A percentile compares a stretch with the other conserved stretches of the same genome.
These are phyloP conservation scores for Pichia nakasei DNA, from an alignment of 805 yeast species.

Conservation along the genomic window DNA sequence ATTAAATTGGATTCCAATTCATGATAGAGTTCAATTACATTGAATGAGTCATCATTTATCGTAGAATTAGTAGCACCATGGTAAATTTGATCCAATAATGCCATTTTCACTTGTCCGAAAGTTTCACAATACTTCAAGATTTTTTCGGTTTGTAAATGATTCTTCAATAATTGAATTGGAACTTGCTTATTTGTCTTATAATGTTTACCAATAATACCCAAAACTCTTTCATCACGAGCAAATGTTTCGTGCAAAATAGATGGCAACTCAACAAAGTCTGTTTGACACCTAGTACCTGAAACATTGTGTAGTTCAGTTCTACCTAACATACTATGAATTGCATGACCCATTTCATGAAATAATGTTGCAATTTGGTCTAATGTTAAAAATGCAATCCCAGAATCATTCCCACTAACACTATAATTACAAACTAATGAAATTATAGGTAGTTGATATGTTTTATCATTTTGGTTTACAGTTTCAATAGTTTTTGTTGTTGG, in stretches of 20 bases:
- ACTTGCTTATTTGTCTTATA: slow-evolving; percentile 55
- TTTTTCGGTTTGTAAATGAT: slow-evolving; percentile 42
- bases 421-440: slow-evolving; percentile 87
- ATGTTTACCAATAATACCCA: slow-evolving; percentile 66
- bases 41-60: slow-evolving; percentile 30
- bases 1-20: slow-evolving; percentile 47
- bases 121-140: slow-evolving; percentile 62
- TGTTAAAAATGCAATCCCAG: slow-evolving; percentile 42
- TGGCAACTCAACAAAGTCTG: slow-evolving; percentile 95
- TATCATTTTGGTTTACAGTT: slow-evolving; percentile 32
- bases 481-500: slow-evolving; percentile 25
- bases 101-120: slow-evolving; percentile 83
- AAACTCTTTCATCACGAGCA: slow-evolving; percentile 71
- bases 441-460: slow-evolving; percentile 72
- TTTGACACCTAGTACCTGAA: slow-evolving; percentile 89
- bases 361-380: slow-evolving; percentile 83
- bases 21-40: slow-evolving; percentile 58
- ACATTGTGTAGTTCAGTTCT: slow-evolving; percentile 83
- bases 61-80: slow-evolving; percentile 42
- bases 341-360: slow-evolving; percentile 99
- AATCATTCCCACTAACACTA: slow-evolving; percentile 25
- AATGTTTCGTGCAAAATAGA: slow-evolving; percentile 95
- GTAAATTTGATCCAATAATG: slow-evolving; percentile 73
- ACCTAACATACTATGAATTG: slow-evolving; percentile 96
- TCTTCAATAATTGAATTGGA: slow-evolving; percentile 33